These are phyloP conservation scores for Phaeotremella skinneri DNA, from an alignment of 768 basidiomycete genomes.

Conservation along the genomic window DNA sequence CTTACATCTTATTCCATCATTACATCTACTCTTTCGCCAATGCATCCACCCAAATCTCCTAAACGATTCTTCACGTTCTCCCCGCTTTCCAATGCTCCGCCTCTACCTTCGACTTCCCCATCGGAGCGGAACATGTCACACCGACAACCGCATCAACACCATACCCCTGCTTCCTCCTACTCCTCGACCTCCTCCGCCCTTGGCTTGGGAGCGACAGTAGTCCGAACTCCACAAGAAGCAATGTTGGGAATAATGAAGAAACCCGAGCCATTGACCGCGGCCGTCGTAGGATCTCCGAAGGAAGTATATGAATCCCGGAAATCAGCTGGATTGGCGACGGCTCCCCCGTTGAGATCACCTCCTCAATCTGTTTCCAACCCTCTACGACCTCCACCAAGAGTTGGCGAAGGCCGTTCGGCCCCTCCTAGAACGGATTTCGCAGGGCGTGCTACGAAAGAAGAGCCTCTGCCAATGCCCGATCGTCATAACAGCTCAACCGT, in stretches of 20 bases:
- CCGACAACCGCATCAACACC: background rate
- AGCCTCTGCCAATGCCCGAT: background rate
- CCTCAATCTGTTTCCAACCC: background rate
- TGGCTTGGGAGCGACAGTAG: conserved; percentile 20
- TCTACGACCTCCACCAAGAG: background rate
- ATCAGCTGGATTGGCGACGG: background rate
- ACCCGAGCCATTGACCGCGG: background rate
- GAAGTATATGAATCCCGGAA: background rate
- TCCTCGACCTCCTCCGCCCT: conserved; percentile 1
- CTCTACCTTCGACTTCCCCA: background rate
- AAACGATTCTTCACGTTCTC: background rate
- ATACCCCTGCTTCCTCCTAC: background rate
- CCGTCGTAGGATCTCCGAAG: background rate
- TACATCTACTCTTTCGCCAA: background rate
- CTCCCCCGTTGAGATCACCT: background rate
- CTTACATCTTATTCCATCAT: background rate
- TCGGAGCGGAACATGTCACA: background rate
- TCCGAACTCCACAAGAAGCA: conserved; percentile 26
- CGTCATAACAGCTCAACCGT: background rate
- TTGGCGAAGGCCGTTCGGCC: background rate
- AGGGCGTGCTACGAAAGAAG: background rate
- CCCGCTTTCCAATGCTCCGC: background rate
- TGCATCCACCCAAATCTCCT: conserved; percentile 3
- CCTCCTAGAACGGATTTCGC: background rate
- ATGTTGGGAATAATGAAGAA: conserved; percentile 19